Base-by-base conservation (phyloP, 2,329 filamentous ascomycete species). In the Exophiala viscosa region DNA sequence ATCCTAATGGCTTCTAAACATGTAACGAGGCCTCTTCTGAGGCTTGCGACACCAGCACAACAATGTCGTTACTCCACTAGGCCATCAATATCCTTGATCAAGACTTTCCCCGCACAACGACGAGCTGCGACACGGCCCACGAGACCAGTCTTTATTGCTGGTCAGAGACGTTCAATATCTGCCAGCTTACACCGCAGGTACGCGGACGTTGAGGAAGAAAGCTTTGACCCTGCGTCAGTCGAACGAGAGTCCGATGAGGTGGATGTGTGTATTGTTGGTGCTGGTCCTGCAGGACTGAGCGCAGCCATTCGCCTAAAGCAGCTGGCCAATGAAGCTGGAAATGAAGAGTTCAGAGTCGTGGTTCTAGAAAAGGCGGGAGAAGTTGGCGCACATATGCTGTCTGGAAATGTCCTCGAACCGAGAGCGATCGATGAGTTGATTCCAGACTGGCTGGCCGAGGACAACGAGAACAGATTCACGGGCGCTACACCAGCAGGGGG, bases 261-360 rank as follows among this genome's bases (percentile, higher is more conserved):
- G 28, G 93, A 99, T 71, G 91, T 99, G 28, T 95, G 90, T 72
- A 97, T 99, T 65, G 84, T 99, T 48, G 93, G 93, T 66, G 93
- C 64, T 82, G 82, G 93, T n/a, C 93, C 93, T 48, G 89, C 93
- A 47, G 93, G 93, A 54, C 80, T 99, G 61, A 87, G 88, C 62
- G 91, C 93, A 42, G 93, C 92, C 45, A 99, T 99, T 67, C 86
- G 88, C 60, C 76, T 99, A 50, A 97, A 97, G 78, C 92, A 99
- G 72, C 79, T 96, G 45, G 93, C 93, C 62, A 96, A 91, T 66
- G 90, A 91, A 67, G 89, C 88, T 32, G 92, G 93, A 58, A 95
- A 97, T 70, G 90, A 97, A 58, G 91, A 96, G 58, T 97, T 99
- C 69, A 82, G 93, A 32, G 92, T 99, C 9, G 76, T 99, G 52